Evolutionary conservation across 768 basidiomycete genomes (phyloP).

Genomic region (Cantharellus cinnabarinus): DNA sequence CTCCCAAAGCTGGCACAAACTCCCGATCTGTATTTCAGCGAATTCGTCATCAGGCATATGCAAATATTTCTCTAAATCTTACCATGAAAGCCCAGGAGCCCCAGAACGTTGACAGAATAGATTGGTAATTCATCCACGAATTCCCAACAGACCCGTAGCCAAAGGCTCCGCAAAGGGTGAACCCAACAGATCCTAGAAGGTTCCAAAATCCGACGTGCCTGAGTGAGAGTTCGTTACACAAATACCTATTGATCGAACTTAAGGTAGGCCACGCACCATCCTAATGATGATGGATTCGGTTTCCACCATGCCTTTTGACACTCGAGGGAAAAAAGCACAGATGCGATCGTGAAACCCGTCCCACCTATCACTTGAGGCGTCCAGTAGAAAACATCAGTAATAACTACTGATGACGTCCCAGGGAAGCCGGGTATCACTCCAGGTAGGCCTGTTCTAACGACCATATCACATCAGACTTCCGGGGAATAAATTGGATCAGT

Average conservation of each 20-base stretch:
- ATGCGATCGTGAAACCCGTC: conserved; percentile 33
- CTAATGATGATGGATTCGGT: conserved; percentile 24
- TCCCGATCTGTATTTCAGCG: not conserved
- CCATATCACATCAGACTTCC: not conserved
- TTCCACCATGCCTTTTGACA: conserved; percentile 35
- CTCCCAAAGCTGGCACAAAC: not conserved
- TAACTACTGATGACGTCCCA: conserved; percentile 11
- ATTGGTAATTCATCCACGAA: conserved; percentile 27
- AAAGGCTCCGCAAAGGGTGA: conserved; percentile 36
- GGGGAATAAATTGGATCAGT: conserved; percentile 8
- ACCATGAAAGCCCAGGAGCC: conserved; percentile 42
- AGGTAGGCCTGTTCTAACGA: conserved; percentile 21
- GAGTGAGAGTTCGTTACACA: not conserved
- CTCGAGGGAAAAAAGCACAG: conserved; percentile 31
- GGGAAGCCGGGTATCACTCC: conserved; percentile 20
- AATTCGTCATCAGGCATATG: not conserved
- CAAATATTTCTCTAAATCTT: conserved; percentile 12
- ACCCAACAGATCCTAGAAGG: conserved; percentile 35
- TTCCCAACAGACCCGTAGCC: conserved; percentile 21
- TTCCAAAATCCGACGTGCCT: conserved; percentile 29
- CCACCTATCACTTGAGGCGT: conserved; percentile 44
- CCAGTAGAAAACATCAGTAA: conserved; percentile 35
- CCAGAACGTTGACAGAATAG: conserved; percentile 36
- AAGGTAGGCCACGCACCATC: conserved; percentile 25
- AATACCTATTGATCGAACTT: not conserved